Percentiles rank a stretch among this genome's conserved stretches.
These are phyloP conservation scores for Mycena rebaudengoi DNA, from an alignment of 768 basidiomycete species.

Conservation along the genomic window DNA sequence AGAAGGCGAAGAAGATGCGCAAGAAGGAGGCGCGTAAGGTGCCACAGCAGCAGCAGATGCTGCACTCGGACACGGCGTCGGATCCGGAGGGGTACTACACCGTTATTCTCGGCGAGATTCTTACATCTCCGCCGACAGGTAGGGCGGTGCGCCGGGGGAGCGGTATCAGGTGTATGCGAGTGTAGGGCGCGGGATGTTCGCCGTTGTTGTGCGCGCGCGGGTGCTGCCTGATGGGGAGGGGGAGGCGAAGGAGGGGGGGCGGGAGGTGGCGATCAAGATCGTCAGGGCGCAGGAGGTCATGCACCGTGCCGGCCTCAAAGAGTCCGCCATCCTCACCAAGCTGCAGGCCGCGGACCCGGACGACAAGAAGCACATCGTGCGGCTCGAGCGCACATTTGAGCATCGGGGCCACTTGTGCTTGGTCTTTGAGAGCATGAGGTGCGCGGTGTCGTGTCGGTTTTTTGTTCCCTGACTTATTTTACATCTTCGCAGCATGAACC, in stretches of 20 bases:
- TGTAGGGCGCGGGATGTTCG: slow-evolving; percentile 99
- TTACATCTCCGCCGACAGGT: slow-evolving; percentile 41
- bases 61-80: slow-evolving; percentile 86
- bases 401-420: slow-evolving; percentile 96
- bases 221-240: slow-evolving; percentile 52
- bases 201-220: slow-evolving; percentile 92
- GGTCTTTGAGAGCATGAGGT: slow-evolving; percentile 96
- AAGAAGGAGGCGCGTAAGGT: slow-evolving; percentile 38
- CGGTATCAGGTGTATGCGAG: slow-evolving; percentile 95
- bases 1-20: slow-evolving; percentile 66
- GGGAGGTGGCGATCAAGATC: slow-evolving; percentile 97
- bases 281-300: slow-evolving; percentile 96
- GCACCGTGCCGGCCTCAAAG: slow-evolving; percentile 95
- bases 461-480: not conserved
- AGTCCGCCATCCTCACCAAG: slow-evolving; percentile 88
- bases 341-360: slow-evolving; percentile 91
- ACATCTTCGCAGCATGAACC: slow-evolving; percentile 79
- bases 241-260: slow-evolving; percentile 61
- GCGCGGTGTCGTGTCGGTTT: slow-evolving; percentile 57
- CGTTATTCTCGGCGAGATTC: slow-evolving; percentile 91
- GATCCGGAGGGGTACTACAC: slow-evolving; percentile 97
- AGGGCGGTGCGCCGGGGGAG: slow-evolving; percentile 64
- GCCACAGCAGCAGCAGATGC: slow-evolving; percentile 17
- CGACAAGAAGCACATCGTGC: slow-evolving; percentile 95
- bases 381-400: slow-evolving; percentile 95